Percentiles rank a stretch among this genome's conserved stretches.
These are phyloP conservation scores for Solanum neorickii DNA, from an alignment of 257 asterid genomes.

Conservation along the genomic window DNA sequence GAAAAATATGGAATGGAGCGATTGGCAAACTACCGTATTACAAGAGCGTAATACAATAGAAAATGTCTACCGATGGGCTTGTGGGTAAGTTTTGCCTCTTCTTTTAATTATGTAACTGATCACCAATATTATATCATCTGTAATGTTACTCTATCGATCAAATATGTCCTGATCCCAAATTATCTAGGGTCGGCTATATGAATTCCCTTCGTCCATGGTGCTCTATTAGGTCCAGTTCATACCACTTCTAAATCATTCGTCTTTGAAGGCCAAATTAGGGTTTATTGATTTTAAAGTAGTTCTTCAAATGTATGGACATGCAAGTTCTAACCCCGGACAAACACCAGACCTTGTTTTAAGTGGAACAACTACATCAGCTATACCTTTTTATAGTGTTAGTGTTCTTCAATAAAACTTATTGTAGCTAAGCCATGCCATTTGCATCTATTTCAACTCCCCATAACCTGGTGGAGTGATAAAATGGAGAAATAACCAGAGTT, in stretches of 20 bases:
- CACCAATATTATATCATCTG: not conserved
- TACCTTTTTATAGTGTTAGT: not conserved
- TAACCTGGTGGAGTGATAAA: not conserved
- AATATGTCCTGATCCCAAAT: not conserved
- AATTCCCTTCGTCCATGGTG: not conserved
- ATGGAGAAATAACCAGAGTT: not conserved
- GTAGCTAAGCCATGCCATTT: not conserved
- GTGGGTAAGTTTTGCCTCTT: conserved; percentile 59
- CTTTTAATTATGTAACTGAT: not conserved
- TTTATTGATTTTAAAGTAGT: not conserved
- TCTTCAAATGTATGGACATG: not conserved
- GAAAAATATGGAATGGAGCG: conserved; percentile 73
- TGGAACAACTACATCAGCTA: not conserved
- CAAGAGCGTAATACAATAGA: conserved; percentile 72
- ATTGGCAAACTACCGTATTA: conserved; percentile 60
- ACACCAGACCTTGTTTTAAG: not conserved
- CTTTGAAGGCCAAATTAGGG: not conserved
- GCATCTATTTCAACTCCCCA: not conserved
- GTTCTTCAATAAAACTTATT: not conserved
- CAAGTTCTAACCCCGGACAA: not conserved
- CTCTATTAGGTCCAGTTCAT: not conserved
- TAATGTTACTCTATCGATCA: not conserved
- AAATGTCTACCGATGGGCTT: conserved; percentile 79
- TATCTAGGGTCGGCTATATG: not conserved
- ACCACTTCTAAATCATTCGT: not conserved